phyloP scores from a whole-genome alignment of 768 basidiomycete species.

The Nidula microcarpa region DNA sequence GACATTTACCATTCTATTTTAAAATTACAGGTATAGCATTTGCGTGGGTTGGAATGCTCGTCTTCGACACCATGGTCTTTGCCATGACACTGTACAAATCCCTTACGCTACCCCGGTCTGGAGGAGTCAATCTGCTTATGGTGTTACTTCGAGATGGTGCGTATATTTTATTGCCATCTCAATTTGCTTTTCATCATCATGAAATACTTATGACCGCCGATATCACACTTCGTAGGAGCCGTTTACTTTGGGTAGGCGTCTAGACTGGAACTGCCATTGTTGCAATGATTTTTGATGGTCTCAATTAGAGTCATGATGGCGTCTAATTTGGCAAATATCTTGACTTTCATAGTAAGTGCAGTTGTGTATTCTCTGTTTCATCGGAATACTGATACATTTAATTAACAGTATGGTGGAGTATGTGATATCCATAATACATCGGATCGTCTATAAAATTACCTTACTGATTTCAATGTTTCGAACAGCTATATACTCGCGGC shows the following conservation, averaged over 20 bases:
- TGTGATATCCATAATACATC: too few species aligned
- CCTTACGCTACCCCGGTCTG: slow-evolving; percentile 16
- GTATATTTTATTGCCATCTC: slow-evolving; percentile 1
- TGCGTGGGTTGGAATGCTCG: slow-evolving; percentile 35
- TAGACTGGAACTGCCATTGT: background rate
- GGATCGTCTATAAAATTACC: too few species aligned
- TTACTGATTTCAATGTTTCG: background rate
- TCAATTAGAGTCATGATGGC: slow-evolving; percentile 28
- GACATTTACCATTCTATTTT: background rate
- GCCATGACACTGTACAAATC: slow-evolving; percentile 37
- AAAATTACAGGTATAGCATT: background rate
- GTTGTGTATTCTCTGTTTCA: too few species aligned
- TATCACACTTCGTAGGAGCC: slow-evolving; percentile 18
- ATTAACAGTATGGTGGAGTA: slow-evolving; percentile 26
- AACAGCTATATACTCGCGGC: slow-evolving; percentile 27
- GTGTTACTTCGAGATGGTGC: slow-evolving; percentile 37
- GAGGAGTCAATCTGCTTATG: slow-evolving; percentile 20
- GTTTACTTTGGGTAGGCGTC: slow-evolving; percentile 32
- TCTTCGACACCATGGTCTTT: slow-evolving; percentile 38
- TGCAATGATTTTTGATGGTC: background rate
- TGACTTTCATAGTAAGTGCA: slow-evolving; percentile 29
- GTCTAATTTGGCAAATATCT: slow-evolving; percentile 31
- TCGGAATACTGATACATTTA: too few species aligned
- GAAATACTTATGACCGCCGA: background rate
- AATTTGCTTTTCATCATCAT: background rate